Base-by-base conservation (phyloP, 345 rosid genomes). In the Camelina laxa region DNA sequence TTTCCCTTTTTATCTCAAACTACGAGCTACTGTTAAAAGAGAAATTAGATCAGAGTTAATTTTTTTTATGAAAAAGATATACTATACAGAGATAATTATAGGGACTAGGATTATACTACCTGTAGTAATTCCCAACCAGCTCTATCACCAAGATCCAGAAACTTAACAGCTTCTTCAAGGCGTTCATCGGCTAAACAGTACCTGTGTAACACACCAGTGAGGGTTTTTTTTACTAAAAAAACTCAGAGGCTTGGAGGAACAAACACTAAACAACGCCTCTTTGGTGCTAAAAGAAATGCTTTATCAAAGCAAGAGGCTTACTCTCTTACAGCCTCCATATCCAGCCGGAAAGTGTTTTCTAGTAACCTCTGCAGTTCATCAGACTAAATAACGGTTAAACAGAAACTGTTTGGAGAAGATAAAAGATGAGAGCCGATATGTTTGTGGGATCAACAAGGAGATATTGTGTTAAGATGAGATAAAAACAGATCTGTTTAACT, bases 61-160 rank as follows among this genome's bases (percentile, higher is more conserved):
- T 12, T 39, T 27, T 39, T 17, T 39, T 54, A 24, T n/a, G 39
- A 54, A 27, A 21, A 15, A 41, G 5, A 42, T 42, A 11, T 7
- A n/a, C n/a, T n/a, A 70, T 60, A 41, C 44, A 27, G 44, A 63
- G 20, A 42, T 38, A 21, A 3, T 6, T 16, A 20, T 19, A 45
- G 30, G 31, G 60, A 36, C 9, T 58, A 58, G 31, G 60, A 36
- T 7, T 58, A 65, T 6, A 27, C 30, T 70, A 93, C 98, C 98
- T 91, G 94, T 50, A 91, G 97, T 66, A 93, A 83, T 73, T 93
- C 88, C 97, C 97, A 91, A 73, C 98, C 97, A 80, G 98, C 92
- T 72, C 80, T 80, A 72, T 84, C 86, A 30, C 87, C 91, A 30
- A 86, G 80, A 85, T 93, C 98, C 67, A 93, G 84, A 82, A 93